phyloP scores from a whole-genome alignment of 1,139 yeast genomes.

The Suhomyces ambrosiae region DNA sequence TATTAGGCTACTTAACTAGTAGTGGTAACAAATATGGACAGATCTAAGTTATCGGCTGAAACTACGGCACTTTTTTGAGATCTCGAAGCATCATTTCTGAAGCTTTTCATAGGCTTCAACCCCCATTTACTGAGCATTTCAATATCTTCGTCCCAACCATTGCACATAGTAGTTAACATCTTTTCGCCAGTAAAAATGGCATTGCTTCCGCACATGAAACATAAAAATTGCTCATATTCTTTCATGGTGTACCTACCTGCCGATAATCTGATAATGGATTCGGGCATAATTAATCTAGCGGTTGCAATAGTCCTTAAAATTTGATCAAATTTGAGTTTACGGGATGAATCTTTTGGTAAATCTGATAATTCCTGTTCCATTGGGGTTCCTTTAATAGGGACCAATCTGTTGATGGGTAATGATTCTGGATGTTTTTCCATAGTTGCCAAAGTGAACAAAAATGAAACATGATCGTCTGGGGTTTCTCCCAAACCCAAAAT shows the following conservation, averaged over 20 bases:
- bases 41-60: too few species aligned
- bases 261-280: slow-evolving; percentile 68
- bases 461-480: slow-evolving; percentile 68
- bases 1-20: not conserved
- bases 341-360: slow-evolving; percentile 40
- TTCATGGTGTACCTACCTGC: slow-evolving; percentile 85
- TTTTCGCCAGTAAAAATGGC: slow-evolving; percentile 82
- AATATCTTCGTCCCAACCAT: slow-evolving; percentile 83
- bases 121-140: slow-evolving; percentile 74
- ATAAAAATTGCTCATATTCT: slow-evolving; percentile 71
- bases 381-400: slow-evolving; percentile 81
- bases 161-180: slow-evolving; percentile 82
- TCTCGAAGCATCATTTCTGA: slow-evolving; percentile 1
- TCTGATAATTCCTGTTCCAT: slow-evolving; percentile 57
- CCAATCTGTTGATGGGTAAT: slow-evolving; percentile 75
- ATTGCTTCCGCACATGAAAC: slow-evolving; percentile 78
- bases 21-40: not conserved
- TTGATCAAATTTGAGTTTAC: slow-evolving; percentile 56
- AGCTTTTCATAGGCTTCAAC: slow-evolving; percentile 62
- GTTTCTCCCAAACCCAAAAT: slow-evolving; percentile 80
- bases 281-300: slow-evolving; percentile 75
- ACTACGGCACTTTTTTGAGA: too few species aligned
- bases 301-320: slow-evolving; percentile 73
- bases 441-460: slow-evolving; percentile 66
- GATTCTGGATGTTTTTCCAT: slow-evolving; percentile 76